These are phyloP conservation scores for Citrus cavaleriei DNA, from an alignment of 345 rosid genomes.

Conservation along the genomic window DNA sequence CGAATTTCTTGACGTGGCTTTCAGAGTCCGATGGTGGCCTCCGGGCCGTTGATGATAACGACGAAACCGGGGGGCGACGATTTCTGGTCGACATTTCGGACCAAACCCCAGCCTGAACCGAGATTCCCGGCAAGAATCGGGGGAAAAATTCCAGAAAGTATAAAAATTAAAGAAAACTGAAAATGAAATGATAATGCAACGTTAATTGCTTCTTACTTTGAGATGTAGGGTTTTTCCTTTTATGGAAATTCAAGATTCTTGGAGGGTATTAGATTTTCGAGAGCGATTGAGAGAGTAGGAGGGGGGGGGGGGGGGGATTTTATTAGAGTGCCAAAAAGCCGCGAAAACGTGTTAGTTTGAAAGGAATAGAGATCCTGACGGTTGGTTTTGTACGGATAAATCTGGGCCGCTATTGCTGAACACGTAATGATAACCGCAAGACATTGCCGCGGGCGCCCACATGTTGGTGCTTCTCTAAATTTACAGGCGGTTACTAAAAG, in stretches of 20 bases:
- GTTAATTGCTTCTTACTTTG: not conserved
- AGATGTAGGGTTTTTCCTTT: not conserved
- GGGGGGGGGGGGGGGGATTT: not conserved
- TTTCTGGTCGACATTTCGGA: slow-evolving; percentile 7
- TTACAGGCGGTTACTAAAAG: not conserved
- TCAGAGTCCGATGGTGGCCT: not conserved
- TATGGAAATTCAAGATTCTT: not conserved
- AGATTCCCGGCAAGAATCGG: not conserved
- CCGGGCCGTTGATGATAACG: not conserved
- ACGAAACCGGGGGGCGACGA: not conserved
- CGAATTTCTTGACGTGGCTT: not conserved
- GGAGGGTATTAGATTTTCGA: not conserved
- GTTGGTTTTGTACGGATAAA: not conserved
- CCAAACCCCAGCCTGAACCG: not conserved
- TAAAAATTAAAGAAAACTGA: not conserved
- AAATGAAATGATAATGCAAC: not conserved
- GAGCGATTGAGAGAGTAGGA: not conserved
- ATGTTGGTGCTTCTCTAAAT: not conserved
- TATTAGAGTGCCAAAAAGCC: not conserved
- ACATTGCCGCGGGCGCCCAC: not conserved
- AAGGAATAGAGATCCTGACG: not conserved
- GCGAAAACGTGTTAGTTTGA: slow-evolving; percentile 5
- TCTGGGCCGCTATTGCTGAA: not conserved
- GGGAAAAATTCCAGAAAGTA: not conserved
- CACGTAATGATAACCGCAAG: not conserved